phyloP scores from a whole-genome alignment of 495 filamentous ascomycete genomes.

The Polyplosphaeria fusca region DNA sequence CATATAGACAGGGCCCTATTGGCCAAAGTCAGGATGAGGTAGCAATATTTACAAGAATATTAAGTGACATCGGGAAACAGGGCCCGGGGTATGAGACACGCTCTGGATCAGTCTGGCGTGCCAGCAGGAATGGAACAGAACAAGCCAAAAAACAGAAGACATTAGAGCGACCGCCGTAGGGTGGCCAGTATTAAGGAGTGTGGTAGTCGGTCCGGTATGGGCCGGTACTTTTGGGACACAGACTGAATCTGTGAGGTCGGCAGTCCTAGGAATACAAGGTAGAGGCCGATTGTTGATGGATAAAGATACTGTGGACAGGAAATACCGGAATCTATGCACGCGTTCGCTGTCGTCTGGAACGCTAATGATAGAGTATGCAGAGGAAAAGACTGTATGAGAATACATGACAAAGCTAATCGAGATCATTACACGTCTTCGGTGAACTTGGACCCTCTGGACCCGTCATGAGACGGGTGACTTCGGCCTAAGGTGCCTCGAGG shows the following conservation, averaged over 20 bases:
- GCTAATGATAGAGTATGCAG: constrained; percentile 10
- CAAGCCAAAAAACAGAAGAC: neutral
- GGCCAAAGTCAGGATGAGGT: neutral
- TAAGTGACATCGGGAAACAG: neutral
- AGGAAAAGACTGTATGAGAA: constrained; percentile 15
- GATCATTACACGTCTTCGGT: constrained; percentile 44
- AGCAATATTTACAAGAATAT: constrained; percentile 6
- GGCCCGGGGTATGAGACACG: constrained; percentile 10
- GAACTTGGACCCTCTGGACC: constrained; percentile 56
- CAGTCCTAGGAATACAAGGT: constrained; percentile 12
- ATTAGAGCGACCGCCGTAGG: constrained; percentile 1
- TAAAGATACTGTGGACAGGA: constrained; percentile 6
- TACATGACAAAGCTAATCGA: neutral
- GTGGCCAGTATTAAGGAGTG: constrained; percentile 12
- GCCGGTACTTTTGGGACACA: neutral
- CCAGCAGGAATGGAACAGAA: neutral
- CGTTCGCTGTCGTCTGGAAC: constrained; percentile 1
- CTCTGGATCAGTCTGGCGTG: constrained; percentile 6
- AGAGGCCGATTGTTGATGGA: neutral
- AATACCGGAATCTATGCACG: constrained; percentile 8
- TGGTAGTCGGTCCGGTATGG: neutral
- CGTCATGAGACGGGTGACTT: constrained; percentile 54
- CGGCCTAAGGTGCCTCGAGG: constrained; percentile 50
- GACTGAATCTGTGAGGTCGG: neutral
- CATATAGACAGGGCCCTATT: neutral